phyloP scores from a whole-genome alignment of 2,329 filamentous ascomycete species.

The Penicillium sp. region DNA sequence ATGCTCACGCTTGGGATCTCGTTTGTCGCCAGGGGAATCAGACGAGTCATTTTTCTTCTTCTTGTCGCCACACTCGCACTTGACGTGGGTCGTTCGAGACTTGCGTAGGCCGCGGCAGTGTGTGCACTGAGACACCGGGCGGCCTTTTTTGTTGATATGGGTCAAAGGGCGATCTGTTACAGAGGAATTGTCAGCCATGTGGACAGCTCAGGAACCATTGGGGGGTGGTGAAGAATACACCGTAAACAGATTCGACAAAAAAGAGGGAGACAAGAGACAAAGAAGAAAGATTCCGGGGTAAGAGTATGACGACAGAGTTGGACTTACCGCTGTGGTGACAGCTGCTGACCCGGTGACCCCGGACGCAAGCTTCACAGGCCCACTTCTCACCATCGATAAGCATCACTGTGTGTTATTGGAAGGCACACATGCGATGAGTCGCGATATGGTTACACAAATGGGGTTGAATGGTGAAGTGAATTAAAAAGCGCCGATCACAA shows the following conservation, averaged over 20 bases:
- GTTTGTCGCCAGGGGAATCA: conserved; percentile 32
- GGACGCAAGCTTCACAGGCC: conserved; percentile 96
- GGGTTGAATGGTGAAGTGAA: conserved; percentile 12
- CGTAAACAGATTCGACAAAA: background rate
- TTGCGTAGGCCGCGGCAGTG: conserved; percentile 96
- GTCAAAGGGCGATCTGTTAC: conserved; percentile 75
- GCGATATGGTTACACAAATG: conserved; percentile 18
- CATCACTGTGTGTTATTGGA: conserved; percentile 49
- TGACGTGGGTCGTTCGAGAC: conserved; percentile 87
- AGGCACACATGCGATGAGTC: conserved; percentile 38
- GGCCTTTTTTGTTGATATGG: conserved; percentile 96
- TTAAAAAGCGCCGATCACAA: conserved; percentile 10
- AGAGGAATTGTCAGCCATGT: background rate
- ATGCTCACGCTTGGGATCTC: conserved; percentile 36
- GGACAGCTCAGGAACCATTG: background rate
- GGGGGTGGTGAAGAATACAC: too few relatives aligned
- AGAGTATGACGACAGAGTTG: conserved; percentile 7
- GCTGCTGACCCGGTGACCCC: conserved; percentile 97
- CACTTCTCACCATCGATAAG: conserved; percentile 94
- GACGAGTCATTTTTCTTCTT: conserved; percentile 53
- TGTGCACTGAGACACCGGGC: conserved; percentile 93
- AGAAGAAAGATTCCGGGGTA: background rate
- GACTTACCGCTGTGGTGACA: conserved; percentile 89
- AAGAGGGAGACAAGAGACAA: background rate
- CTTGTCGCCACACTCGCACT: conserved; percentile 96